Conservation (phyloP, 305 asterid species). For the Petunia hybrid region DNA sequence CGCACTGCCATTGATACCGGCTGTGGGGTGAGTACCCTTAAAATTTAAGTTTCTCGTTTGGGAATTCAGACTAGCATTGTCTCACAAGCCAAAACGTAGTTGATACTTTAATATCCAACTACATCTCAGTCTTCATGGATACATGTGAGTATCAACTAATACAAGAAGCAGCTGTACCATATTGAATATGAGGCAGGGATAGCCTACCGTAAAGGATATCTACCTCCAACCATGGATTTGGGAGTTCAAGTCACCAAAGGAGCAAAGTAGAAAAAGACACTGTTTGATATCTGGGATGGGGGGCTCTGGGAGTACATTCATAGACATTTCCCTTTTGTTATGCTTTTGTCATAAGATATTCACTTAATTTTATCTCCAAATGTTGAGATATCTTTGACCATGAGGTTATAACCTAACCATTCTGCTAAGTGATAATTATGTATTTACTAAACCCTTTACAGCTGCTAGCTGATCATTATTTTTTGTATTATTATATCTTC, state of each 20-base stretch:
- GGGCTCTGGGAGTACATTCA: background rate
- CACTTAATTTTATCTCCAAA: background rate
- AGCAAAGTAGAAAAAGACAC: background rate
- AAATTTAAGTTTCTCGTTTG: background rate
- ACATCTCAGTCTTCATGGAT: background rate
- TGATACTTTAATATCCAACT: background rate
- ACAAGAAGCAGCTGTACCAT: background rate
- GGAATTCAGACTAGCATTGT: background rate
- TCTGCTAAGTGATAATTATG: background rate
- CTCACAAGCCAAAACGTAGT: background rate
- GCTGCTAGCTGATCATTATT: background rate
- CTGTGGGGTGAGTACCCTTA: conserved; percentile 83
- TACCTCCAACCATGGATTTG: too few relatives aligned
- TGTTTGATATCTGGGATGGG: background rate
- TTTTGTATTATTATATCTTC: background rate
- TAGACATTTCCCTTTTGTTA: background rate
- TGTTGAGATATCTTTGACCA: conserved; percentile 1
- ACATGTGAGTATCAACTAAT: background rate
- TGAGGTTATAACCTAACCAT: background rate
- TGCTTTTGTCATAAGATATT: background rate
- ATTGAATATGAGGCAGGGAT: background rate
- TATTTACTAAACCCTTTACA: background rate
- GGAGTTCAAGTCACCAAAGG: too few relatives aligned
- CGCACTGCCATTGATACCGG: conserved; percentile 97
- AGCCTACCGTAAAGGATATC: too few relatives aligned